Percentiles rank a stretch among this genome's conserved stretches.
Evolutionary conservation across 371 early-diverging fungal genomes (phyloP).

Genomic region (Mortierella sp.): DNA sequence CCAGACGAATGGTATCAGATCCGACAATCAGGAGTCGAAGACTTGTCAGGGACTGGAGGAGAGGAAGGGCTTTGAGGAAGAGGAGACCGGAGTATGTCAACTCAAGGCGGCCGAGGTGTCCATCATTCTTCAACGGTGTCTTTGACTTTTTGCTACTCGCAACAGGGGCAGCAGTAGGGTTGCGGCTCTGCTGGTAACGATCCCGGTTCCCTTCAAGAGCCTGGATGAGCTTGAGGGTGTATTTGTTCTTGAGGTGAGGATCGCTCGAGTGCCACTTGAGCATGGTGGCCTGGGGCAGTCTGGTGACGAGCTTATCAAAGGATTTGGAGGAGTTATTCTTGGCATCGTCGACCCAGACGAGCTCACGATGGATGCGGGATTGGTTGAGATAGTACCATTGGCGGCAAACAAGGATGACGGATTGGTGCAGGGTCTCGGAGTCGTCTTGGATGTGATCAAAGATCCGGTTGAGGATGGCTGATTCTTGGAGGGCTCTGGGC

Average conservation of each 20-base stretch:
- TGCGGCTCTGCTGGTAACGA: background rate
- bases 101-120: background rate
- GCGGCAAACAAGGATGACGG: constrained; percentile 1
- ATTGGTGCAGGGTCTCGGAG: background rate
- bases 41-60: background rate
- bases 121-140: background rate
- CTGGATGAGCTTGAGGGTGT: background rate
- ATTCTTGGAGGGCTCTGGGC: background rate
- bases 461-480: background rate
- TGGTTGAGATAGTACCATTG: constrained; percentile 8
- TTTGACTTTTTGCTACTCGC: background rate
- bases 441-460: background rate
- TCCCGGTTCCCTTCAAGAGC: background rate
- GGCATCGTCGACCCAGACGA: background rate
- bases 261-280: background rate
- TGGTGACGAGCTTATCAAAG: background rate
- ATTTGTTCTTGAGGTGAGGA: background rate
- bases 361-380: background rate
- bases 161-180: background rate
- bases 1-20: background rate
- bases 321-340: background rate
- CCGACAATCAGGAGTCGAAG: background rate
- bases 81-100: background rate
- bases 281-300: background rate
- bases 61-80: background rate